Base-by-base conservation (phyloP, 345 rosid species). In the Euclidium syriacum region DNA sequence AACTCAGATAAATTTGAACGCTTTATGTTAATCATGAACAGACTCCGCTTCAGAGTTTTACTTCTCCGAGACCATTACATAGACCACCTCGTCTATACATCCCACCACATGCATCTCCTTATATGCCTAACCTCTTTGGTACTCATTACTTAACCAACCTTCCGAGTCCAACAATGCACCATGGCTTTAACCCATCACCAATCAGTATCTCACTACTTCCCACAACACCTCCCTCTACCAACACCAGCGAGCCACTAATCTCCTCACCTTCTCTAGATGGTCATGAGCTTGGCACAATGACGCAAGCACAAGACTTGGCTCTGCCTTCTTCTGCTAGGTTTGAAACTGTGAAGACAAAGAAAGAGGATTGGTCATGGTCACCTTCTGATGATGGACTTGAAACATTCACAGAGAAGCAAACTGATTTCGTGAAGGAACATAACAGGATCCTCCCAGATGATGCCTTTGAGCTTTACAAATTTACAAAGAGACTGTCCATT, bases 381-480 rank as follows among this genome's bases (percentile, higher is more conserved):
- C 96, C 96, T 20, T 60, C 36, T 39, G 88, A 84, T 70, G 96
- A 91, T 79, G 81, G 79, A 62, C 77, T 84, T 59, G 71, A 72
- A 65, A 51, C 75, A 60, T n/a, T 59, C n/a, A 65, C 83, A 52
- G 75, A 82, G 29, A 26, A 36, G 29, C 75, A 65, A 27, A 4
- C 58, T 15, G 78, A 14, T 7, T 35, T 54, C 12, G 26, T 46
- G 63, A 17, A 26, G 11, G 17, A 68, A 53, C 41, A 54, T 0
- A 22, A 8, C 50, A 62, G 68, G 10, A 10, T 70, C 39, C 32
- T 62, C 11, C 63, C 64, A 38, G 62, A 43, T 36, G 32, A 29
- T 30, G 50, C 47, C 14, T 53, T 62, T 7, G 42, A 56, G 48
- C 10, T 3, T 38, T 62, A 53, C 74, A 36, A 44, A 27, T 53